Base-by-base conservation (phyloP, 768 basidiomycete species). In the Pisolithus albus region DNA sequence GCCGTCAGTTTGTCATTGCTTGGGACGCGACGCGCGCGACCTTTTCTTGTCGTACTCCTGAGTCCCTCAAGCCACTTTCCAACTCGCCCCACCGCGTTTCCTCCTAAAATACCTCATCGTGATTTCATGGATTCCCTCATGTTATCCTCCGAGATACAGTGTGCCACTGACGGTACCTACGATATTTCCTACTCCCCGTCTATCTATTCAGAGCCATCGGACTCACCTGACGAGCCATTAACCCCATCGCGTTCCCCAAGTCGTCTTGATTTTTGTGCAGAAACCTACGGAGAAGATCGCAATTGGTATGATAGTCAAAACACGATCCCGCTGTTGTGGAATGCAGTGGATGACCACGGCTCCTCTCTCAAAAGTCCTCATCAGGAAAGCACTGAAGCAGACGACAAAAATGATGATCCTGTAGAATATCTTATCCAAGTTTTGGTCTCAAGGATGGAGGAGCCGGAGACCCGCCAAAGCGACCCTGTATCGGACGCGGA, bases 201-300 rank as follows among this genome's bases (percentile, higher is more conserved):
- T n/a, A 21, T 32, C 16, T 26, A 39, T 5, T 52, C 53, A 5
- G 26, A 21, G 23, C 21, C 23, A 9, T 47, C 30, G 9, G 65
- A 61, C 21, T 58, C 58, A 5, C 45, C 44, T 2, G 58, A 62
- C 9, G 58, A 54, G 19, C 45, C 51, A 7, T 50, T 16, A 15
- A 32, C 41, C n/a, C 75, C 76, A 32, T 64, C 67, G 56, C 75
- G 77, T 30, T 76, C 78, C 46, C 66, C 69, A 26, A 82, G 75
- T 55, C 76, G 75, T 42, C 69, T 80, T 7, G 75, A 75, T 44
- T 78, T 78, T 37, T 61, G 64, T 47, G 18, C 53, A 30, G 46
- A 54, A 10, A 48, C 36, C 10, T 18, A 30, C 1, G 54, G 46
- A 0, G 23, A 7, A 8, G 50, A 47, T n/a, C 23, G 39, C 37